phyloP scores from a whole-genome alignment of 1,284 basidiomycete species.

The Cryptococcus sp. region DNA sequence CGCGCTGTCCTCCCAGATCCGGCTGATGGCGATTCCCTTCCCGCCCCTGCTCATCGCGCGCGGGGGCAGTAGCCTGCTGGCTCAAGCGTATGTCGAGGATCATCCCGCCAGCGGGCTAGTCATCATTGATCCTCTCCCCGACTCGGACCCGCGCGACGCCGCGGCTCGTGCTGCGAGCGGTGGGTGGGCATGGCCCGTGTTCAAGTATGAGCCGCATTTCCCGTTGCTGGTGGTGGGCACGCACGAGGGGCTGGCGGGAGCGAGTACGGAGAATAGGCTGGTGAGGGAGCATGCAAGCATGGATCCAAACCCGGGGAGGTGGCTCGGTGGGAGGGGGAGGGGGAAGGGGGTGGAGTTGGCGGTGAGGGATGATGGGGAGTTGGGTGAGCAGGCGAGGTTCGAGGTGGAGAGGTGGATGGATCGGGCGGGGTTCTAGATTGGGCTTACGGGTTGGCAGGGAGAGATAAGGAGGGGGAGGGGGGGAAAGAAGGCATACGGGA shows the following conservation, averaged over 20 bases:
- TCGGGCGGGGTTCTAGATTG: constrained; percentile 38
- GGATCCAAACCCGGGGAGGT: constrained; percentile 20
- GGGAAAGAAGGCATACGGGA: too few relatives aligned
- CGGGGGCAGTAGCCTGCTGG: constrained; percentile 56
- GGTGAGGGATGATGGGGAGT: constrained; percentile 26
- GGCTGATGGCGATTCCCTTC: constrained; percentile 57
- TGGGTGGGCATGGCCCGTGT: constrained; percentile 51
- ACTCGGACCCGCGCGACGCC: constrained; percentile 36
- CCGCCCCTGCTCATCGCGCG: constrained; percentile 63
- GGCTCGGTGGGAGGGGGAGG: constrained; percentile 32
- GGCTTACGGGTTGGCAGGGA: too few relatives aligned
- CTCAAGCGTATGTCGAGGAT: constrained; percentile 65
- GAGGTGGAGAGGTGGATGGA: constrained; percentile 51
- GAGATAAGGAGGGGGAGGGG: too few relatives aligned
- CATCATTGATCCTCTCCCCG: constrained; percentile 58
- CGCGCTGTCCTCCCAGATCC: constrained; percentile 43
- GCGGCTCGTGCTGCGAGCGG: not conserved
- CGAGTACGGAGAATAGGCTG: constrained; percentile 5
- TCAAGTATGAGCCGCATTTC: constrained; percentile 63
- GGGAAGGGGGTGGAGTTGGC: constrained; percentile 44
- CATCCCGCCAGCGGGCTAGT: constrained; percentile 61
- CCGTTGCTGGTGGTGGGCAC: constrained; percentile 57
- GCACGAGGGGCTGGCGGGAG: constrained; percentile 3
- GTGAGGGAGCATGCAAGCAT: constrained; percentile 11
- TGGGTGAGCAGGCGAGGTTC: constrained; percentile 35